A percentile compares a stretch with the other conserved stretches of the same genome.
Conservation (phyloP, 2,329 filamentous ascomycete genomes). For the Curvularia eragrostidis region DNA sequence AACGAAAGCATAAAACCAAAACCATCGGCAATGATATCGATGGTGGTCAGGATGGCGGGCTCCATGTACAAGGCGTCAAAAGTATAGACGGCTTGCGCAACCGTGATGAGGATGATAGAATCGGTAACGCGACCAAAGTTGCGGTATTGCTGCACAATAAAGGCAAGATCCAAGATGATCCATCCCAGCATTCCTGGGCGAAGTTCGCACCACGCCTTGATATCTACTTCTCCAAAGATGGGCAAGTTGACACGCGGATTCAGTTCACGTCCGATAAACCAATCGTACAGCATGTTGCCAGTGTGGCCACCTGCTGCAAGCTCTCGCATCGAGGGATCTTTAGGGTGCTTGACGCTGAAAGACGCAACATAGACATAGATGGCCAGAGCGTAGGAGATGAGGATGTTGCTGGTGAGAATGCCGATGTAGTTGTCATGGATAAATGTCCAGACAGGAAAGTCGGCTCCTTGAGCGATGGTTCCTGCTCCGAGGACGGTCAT, state of each 20-base stretch:
- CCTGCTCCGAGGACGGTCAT: slow-evolving; percentile 75
- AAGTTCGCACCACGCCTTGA: slow-evolving; percentile 89
- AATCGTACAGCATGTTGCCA: slow-evolving; percentile 90
- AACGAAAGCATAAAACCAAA: slow-evolving; percentile 96
- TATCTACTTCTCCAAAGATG: slow-evolving; percentile 82
- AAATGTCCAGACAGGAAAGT: slow-evolving; percentile 90
- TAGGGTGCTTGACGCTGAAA: slow-evolving; percentile 76
- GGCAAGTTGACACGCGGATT: slow-evolving; percentile 85
- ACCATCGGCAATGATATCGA: slow-evolving; percentile 91
- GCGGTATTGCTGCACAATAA: slow-evolving; percentile 86
- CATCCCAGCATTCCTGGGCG: slow-evolving; percentile 91
- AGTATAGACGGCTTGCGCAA: slow-evolving; percentile 81
- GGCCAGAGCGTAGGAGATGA: slow-evolving; percentile 76
- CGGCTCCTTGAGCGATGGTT: slow-evolving; percentile 76
- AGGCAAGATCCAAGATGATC: slow-evolving; percentile 84
- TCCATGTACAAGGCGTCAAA: slow-evolving; percentile 89
- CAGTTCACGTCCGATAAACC: slow-evolving; percentile 94
- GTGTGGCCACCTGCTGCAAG: slow-evolving; percentile 81
- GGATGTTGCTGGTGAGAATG: slow-evolving; percentile 80
- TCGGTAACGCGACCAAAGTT: slow-evolving; percentile 83
- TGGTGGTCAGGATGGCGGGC: slow-evolving; percentile 86
- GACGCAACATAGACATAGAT: slow-evolving; percentile 82
- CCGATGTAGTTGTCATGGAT: slow-evolving; percentile 91
- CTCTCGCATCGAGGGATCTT: slow-evolving; percentile 74
- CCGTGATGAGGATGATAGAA: slow-evolving; percentile 79